Percentiles rank a stretch among this genome's conserved stretches.
Conservation (phyloP, 768 basidiomycete species). For the Coprinopsis sp. region DNA sequence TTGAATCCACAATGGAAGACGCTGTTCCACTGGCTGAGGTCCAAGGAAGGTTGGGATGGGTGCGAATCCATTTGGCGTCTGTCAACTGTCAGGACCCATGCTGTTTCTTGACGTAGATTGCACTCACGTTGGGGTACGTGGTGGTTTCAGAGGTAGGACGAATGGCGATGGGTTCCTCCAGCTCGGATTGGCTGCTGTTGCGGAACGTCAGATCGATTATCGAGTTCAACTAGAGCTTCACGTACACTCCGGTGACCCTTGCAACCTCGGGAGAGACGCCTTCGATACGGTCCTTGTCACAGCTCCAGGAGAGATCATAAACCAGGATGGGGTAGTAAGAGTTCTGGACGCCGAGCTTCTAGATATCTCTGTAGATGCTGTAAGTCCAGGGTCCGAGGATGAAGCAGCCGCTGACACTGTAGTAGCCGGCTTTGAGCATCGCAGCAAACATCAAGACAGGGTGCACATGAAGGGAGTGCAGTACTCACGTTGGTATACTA, state of each 20-base stretch:
- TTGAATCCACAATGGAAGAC: constrained; percentile 99
- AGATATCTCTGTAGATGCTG: constrained; percentile 96
- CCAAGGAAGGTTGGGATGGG: constrained; percentile 92
- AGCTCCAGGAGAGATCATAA: constrained; percentile 83
- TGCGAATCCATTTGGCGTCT: constrained; percentile 99
- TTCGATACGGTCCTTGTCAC: constrained; percentile 98
- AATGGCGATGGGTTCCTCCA: constrained; percentile 97
- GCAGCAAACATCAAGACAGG: constrained; percentile 56
- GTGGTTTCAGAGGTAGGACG: constrained; percentile 97
- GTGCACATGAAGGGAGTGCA: constrained; percentile 2
- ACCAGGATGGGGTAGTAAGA: constrained; percentile 99
- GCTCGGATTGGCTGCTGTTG: constrained; percentile 78
- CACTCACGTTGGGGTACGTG: constrained; percentile 95
- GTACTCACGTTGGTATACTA: constrained; percentile 89
- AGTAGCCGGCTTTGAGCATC: constrained; percentile 94
- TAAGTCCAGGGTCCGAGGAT: constrained; percentile 98
- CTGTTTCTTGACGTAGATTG: neutral
- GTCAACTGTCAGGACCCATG: neutral
- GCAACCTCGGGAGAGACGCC: constrained; percentile 99
- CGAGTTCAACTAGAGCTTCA: too few species aligned
- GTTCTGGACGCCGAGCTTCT: constrained; percentile 94
- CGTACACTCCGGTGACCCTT: constrained; percentile 98
- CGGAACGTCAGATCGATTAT: neutral
- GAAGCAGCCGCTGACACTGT: constrained; percentile 97
- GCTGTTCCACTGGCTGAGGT: constrained; percentile 98